Evolutionary conservation across 768 basidiomycete genomes (phyloP), one percentile per base, ranked within the genome.

Genomic region (Leccinum fibrillosum): DNA sequence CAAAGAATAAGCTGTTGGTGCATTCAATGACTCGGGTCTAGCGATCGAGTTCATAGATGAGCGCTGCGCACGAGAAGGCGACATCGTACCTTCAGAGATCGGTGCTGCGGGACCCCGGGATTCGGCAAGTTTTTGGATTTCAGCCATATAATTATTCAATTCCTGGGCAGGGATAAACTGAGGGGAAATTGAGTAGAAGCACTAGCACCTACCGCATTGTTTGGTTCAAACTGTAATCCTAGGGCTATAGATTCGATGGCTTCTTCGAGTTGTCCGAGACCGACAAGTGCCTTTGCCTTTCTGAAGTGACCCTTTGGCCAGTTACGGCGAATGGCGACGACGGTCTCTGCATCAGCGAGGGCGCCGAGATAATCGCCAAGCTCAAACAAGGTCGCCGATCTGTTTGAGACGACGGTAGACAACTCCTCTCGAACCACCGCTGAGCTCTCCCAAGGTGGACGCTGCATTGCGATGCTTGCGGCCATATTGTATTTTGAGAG

Each of bases 241-340:
- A 94, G 79, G 62, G 84, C 80, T 58, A 96, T 75, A 2, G 94
- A 86, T 49, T 93, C 90, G 62, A 84, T 82, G 9, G 94, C 94
- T 45, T 96, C 94, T 45, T 85, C 75, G 55, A 84, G 73, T 48
- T 78, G 75, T 3, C 79, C 80, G 52, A 99, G 78, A 21, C 83
- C 92, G 2, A 90, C 76, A 45, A 99, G 77, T 0, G 96, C 93
- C 69, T 92, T 93, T 2, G 92, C 90, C 69, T 90, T 94, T 58
- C 97, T 82, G 79, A 97, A 97, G 72, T 98, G 92, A 0, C 94
- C 97, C 69, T 98, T 99, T 66, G 90, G 84, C 95, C 96, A 98
- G 48, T 85, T 86, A 56, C 86, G 80, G 67, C 93, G 90, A 53
- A 97, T 76, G 62, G 83, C 74, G 44, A 97, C 88, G 67, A 98